These are phyloP conservation scores for Ormosia semicastrata DNA, from an alignment of 306 rosid genomes.

Conservation along the genomic window DNA sequence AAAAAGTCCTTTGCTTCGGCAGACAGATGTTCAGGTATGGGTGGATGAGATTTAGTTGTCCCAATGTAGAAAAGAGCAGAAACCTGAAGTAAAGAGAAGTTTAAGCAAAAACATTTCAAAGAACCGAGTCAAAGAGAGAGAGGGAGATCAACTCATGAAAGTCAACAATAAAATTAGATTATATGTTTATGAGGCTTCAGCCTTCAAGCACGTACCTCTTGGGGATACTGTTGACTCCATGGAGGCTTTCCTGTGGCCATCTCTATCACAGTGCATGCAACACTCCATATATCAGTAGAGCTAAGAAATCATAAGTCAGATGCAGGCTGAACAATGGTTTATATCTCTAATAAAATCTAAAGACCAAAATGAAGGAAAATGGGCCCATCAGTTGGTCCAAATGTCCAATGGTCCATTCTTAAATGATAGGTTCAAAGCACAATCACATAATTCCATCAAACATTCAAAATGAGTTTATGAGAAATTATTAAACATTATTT, in stretches of 20 bases:
- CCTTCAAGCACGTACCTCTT: constrained; percentile 56
- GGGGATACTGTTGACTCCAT: constrained; percentile 92
- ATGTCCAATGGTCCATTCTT: not conserved
- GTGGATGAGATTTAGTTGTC: constrained; percentile 91
- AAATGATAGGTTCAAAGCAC: not conserved
- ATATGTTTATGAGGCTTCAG: constrained; percentile 16
- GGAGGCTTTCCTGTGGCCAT: constrained; percentile 99
- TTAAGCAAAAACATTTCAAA: constrained; percentile 24
- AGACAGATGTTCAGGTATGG: constrained; percentile 90
- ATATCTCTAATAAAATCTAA: constrained; percentile 5
- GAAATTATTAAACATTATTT: not conserved
- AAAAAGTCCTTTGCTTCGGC: constrained; percentile 85
- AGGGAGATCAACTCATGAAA: not conserved
- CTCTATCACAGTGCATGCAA: constrained; percentile 95
- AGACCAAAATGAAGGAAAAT: constrained; percentile 16
- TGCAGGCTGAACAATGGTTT: not conserved
- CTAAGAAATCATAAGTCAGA: constrained; percentile 45
- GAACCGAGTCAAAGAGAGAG: not conserved
- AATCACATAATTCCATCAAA: not conserved
- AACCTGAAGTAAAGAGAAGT: constrained; percentile 55
- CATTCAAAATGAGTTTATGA: not conserved
- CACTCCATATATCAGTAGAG: constrained; percentile 98
- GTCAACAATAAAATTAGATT: constrained; percentile 12
- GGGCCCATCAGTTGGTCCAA: not conserved
- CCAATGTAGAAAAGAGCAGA: constrained; percentile 91